Conservation (phyloP, 768 basidiomycete species). For the Boletus insuetus region DNA sequence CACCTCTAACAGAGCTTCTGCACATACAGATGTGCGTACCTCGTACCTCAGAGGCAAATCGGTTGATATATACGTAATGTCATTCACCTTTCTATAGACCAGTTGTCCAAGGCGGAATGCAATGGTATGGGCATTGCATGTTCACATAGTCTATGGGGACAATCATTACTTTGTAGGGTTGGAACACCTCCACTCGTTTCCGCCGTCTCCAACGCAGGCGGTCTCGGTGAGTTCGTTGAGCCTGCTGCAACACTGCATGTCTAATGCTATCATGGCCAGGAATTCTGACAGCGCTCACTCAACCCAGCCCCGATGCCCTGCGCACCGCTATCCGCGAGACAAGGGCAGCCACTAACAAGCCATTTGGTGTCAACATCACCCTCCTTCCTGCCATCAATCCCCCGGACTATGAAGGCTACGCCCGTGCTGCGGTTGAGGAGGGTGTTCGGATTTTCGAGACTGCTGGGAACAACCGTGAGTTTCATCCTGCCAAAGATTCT, state of each 20-base stretch:
- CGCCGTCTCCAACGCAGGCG: conserved; percentile 81
- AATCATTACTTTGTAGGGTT: conserved; percentile 51
- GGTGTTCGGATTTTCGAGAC: conserved; percentile 91
- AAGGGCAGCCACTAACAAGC: conserved; percentile 61
- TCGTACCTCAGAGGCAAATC: conserved; percentile 20
- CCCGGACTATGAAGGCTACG: conserved; percentile 86
- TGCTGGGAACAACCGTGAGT: conserved; percentile 84
- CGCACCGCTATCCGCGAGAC: conserved; percentile 80
- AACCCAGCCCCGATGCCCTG: conserved; percentile 80
- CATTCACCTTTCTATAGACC: conserved; percentile 44
- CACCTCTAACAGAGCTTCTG: conserved; percentile 61
- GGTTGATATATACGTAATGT: not conserved
- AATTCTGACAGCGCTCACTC: conserved; percentile 83
- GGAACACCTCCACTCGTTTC: conserved; percentile 72
- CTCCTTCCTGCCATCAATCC: conserved; percentile 87
- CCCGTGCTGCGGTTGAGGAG: conserved; percentile 79
- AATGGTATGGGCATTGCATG: conserved; percentile 53
- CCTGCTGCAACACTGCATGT: not conserved
- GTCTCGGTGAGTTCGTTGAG: conserved; percentile 50
- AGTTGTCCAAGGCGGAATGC: conserved; percentile 87
- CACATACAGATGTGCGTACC: conserved; percentile 60
- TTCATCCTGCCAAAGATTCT: not conserved
- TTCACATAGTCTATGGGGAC: not conserved
- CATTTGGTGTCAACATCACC: conserved; percentile 85
- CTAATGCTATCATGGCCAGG: conserved; percentile 39